Evolutionary conservation across 768 basidiomycete species (phyloP).

Genomic region (Pleurotus pulmonarius): DNA sequence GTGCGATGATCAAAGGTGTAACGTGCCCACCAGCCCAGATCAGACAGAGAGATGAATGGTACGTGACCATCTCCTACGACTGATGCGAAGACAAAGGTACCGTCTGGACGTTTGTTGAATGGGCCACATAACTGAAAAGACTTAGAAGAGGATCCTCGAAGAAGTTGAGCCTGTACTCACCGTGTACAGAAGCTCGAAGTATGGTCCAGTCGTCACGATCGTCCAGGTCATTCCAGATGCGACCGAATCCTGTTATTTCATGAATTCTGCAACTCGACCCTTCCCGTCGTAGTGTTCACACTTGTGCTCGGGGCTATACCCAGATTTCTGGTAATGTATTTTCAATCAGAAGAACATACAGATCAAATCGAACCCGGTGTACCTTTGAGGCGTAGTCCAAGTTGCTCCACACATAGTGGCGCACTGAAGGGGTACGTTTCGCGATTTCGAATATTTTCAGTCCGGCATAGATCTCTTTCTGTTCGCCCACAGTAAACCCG

Average conservation of each 20-base stretch:
- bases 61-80: conserved; percentile 30
- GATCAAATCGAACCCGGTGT: background rate
- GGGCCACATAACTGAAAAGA: conserved; percentile 25
- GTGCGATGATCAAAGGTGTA: conserved; percentile 33
- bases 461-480: conserved; percentile 34
- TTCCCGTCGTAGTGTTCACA: conserved; percentile 38
- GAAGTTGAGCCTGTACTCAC: conserved; percentile 18
- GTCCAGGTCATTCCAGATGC: conserved; percentile 29
- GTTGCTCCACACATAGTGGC: conserved; percentile 39
- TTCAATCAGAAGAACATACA: background rate
- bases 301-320: conserved; percentile 27
- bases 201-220: conserved; percentile 33
- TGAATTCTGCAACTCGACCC: conserved; percentile 34
- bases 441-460: conserved; percentile 40
- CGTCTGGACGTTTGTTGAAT: conserved; percentile 31
- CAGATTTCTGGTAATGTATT: conserved; percentile 12
- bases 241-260: conserved; percentile 30
- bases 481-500: conserved; percentile 37
- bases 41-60: conserved; percentile 35
- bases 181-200: conserved; percentile 37
- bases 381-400: conserved; percentile 40
- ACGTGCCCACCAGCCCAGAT: conserved; percentile 38
- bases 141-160: background rate
- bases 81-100: conserved; percentile 35
- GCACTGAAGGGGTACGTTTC: conserved; percentile 24